Percentiles rank a stretch among this genome's conserved stretches.
phyloP scores from a whole-genome alignment of 2,329 filamentous ascomycete genomes.

The Curvularia sp. region DNA sequence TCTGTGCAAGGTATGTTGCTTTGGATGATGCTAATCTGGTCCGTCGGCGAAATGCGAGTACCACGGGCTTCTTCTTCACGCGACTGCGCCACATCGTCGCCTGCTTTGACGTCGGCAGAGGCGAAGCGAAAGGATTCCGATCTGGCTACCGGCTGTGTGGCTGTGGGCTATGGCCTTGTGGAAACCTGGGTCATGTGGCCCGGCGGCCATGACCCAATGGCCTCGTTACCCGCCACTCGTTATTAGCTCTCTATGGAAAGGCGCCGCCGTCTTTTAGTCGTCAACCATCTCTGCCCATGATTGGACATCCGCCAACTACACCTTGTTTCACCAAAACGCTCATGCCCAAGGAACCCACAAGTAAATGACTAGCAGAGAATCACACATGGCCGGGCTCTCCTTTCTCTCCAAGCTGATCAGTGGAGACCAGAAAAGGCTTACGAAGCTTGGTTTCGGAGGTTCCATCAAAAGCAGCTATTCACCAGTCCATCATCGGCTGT shows the following conservation, averaged over 20 bases:
- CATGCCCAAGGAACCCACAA: slow-evolving; percentile 13
- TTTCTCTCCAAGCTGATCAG: slow-evolving; percentile 18
- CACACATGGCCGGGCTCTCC: slow-evolving; percentile 4
- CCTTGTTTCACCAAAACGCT: slow-evolving; percentile 23
- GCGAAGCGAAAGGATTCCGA: slow-evolving; percentile 3
- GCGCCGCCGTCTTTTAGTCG: slow-evolving; percentile 14
- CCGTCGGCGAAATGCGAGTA: slow-evolving; percentile 18
- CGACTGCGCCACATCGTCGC: slow-evolving; percentile 30
- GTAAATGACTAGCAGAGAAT: slow-evolving; percentile 14
- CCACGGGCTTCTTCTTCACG: slow-evolving; percentile 13
- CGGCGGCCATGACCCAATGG: slow-evolving; percentile 12
- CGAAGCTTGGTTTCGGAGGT: slow-evolving; percentile 22
- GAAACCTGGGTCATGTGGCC: slow-evolving; percentile 11
- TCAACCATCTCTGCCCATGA: slow-evolving; percentile 5
- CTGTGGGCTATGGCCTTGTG: slow-evolving; percentile 12
- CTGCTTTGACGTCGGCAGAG: slow-evolving; percentile 8
- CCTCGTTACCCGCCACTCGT: slow-evolving; percentile 21
- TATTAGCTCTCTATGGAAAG: slow-evolving; percentile 17
- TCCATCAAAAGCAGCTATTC: slow-evolving; percentile 6
- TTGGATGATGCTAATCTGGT: slow-evolving; percentile 7
- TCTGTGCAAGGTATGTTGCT: slow-evolving; percentile 4
- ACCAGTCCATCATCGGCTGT: slow-evolving; percentile 10
- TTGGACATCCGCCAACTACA: slow-evolving; percentile 18
- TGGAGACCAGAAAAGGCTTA: slow-evolving; percentile 12
- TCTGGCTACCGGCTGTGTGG: slow-evolving; percentile 17